phyloP scores from a whole-genome alignment of 768 basidiomycete genomes.

The Mycena amicta region DNA sequence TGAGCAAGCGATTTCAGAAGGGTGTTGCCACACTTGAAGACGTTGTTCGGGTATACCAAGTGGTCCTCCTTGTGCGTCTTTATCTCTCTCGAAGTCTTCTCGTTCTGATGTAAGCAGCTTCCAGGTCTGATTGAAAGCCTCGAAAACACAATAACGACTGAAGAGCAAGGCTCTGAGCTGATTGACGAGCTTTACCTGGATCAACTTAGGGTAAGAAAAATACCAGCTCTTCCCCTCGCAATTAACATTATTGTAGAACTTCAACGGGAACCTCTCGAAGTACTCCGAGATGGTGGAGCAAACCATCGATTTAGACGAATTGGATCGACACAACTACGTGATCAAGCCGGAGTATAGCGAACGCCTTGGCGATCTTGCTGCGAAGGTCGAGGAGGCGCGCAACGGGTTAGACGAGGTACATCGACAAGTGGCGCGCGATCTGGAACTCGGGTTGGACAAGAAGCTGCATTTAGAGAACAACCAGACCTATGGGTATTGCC shows the following conservation, averaged over 20 bases:
- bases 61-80: constrained; percentile 70
- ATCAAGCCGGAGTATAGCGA: constrained; percentile 93
- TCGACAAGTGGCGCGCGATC: constrained; percentile 61
- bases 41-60: constrained; percentile 94
- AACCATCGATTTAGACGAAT: constrained; percentile 87
- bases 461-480: constrained; percentile 96
- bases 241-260: too few relatives aligned
- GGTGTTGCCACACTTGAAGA: constrained; percentile 86
- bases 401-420: constrained; percentile 88
- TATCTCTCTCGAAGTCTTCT: not conserved
- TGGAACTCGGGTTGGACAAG: constrained; percentile 86
- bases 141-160: constrained; percentile 47
- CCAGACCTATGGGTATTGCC: constrained; percentile 86
- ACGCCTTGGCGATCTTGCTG: constrained; percentile 66
- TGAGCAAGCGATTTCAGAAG: constrained; percentile 90
- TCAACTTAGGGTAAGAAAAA: constrained; percentile 57
- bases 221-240: too few relatives aligned
- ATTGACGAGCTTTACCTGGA: constrained; percentile 70
- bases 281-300: constrained; percentile 95
- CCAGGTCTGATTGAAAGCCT: constrained; percentile 73
- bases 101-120: constrained; percentile 45
- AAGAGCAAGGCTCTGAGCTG: constrained; percentile 50
- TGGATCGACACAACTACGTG: constrained; percentile 84
- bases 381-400: constrained; percentile 67
- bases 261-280: constrained; percentile 63